Base-by-base conservation (phyloP, 2,329 filamentous ascomycete species). In the Orbilia brochopaga region DNA sequence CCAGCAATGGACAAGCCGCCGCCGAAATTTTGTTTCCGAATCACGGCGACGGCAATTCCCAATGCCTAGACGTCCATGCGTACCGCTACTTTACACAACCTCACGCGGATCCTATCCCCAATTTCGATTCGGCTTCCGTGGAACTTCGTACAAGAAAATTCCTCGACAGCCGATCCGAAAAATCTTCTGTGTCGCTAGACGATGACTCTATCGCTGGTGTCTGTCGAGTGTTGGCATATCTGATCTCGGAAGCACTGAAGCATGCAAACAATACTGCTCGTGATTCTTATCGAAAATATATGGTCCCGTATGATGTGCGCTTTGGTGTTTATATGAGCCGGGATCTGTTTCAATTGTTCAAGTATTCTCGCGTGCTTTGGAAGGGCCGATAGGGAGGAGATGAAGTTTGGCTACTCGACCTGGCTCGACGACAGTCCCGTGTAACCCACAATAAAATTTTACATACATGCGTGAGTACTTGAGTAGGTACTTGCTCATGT, bases 251-350 rank as follows among this genome's bases (percentile, higher is more conserved):
- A 27, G 50, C 55, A 10, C 32, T 59, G 8, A 35, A 66, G 30
- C 46, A 58, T 17, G 53, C 53, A 24, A 55, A 15, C 17, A 54
- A 55, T 23, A 24, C 48, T 10, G 48, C 59, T 1, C 37, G 23
- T 7, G 46, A 66, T 42, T 58, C 54, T 32, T 35, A 19, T 11
- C 44, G 40, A 11, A 19, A 2, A 1, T 24, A 58, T n/a, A 46
- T 66, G 10, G 54, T 59, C 19, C 62, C 46, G 2, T 58, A 32
- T 2, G 62, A 66, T 27, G 46, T 66, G 4, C 62, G 62, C 11
- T 15, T 54, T 30, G 42, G 53, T 2, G 42, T 66, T 17, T 66
- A 66, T 32, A 15, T 10, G 5, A 55, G 58, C 37, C 15, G 40
- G 7, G 62, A 66, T 23, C n/a, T 66, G 8, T 37, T 52, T n/a